phyloP scores from a whole-genome alignment of 306 rosid genomes.

The Geum urbanum region DNA sequence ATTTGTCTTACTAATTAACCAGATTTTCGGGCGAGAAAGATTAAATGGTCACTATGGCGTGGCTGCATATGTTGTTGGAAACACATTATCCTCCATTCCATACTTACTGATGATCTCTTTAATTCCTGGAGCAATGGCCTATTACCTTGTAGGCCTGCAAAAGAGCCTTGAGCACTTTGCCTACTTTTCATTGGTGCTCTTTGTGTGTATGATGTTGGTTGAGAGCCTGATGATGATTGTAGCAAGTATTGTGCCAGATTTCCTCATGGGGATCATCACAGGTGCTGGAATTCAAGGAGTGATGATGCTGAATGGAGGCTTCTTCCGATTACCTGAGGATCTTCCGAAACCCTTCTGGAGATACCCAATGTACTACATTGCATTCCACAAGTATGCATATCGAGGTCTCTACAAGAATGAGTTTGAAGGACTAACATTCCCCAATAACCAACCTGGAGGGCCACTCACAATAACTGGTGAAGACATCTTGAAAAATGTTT shows the following conservation, averaged over 20 bases:
- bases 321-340: constrained; percentile 49
- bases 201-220: constrained; percentile 40
- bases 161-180: constrained; percentile 34
- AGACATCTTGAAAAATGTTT: constrained; percentile 32
- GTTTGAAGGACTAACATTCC: constrained; percentile 48
- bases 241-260: constrained; percentile 50
- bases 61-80: constrained; percentile 41
- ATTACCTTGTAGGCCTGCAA: constrained; percentile 50
- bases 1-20: constrained; percentile 7
- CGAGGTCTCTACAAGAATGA: constrained; percentile 67
- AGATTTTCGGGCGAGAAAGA: constrained; percentile 54
- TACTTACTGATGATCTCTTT: constrained; percentile 45
- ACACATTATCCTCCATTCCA: constrained; percentile 46
- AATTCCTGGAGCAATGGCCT: constrained; percentile 47
- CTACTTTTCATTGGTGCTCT: constrained; percentile 38
- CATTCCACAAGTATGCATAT: constrained; percentile 59
- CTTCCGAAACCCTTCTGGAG: constrained; percentile 60
- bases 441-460: constrained; percentile 26
- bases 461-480: constrained; percentile 31
- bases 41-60: constrained; percentile 59
- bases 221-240: constrained; percentile 73
- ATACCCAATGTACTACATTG: constrained; percentile 53
- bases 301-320: constrained; percentile 67
- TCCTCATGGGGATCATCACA: constrained; percentile 49
- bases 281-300: constrained; percentile 54